These are phyloP conservation scores for Parastagonospora nodorum DNA, from an alignment of 2,329 filamentous ascomycete species.

Conservation along the genomic window DNA sequence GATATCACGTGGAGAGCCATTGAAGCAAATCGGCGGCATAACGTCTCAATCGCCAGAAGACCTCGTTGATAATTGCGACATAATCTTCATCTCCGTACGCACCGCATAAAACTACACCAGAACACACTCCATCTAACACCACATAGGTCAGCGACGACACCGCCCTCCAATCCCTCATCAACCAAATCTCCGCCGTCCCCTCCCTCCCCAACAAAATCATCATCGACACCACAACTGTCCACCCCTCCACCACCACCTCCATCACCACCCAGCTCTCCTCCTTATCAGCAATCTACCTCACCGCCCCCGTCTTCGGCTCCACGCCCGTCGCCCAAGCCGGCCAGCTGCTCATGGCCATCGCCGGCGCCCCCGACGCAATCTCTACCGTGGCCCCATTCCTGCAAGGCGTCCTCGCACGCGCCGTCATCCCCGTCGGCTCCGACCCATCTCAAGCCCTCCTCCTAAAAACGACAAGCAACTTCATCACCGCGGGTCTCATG, in stretches of 20 bases:
- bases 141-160: slow-evolving; percentile 49
- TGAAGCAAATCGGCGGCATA: slow-evolving; percentile 35
- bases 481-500: slow-evolving; percentile 57
- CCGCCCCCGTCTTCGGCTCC: slow-evolving; percentile 58
- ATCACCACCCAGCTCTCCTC: slow-evolving; percentile 33
- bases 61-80: slow-evolving; percentile 21
- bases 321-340: slow-evolving; percentile 56
- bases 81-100: slow-evolving; percentile 45
- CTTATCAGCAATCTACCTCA: slow-evolving; percentile 47
- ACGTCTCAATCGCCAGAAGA: slow-evolving; percentile 21
- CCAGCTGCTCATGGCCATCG: slow-evolving; percentile 54
- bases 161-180: slow-evolving; percentile 43
- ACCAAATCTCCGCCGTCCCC: slow-evolving; percentile 24
- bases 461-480: slow-evolving; percentile 57
- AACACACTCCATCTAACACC: not conserved
- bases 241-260: slow-evolving; percentile 50
- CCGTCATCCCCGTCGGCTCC: slow-evolving; percentile 51
- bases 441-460: slow-evolving; percentile 53
- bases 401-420: slow-evolving; percentile 48
- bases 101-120: not conserved
- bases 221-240: slow-evolving; percentile 58
- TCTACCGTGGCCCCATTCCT: slow-evolving; percentile 47
- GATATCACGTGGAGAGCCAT: slow-evolving; percentile 49
- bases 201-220: slow-evolving; percentile 49
- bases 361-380: slow-evolving; percentile 48